A percentile compares a stretch with the other conserved stretches of the same genome.
Evolutionary conservation across 2,329 filamentous ascomycete species (phyloP).

Genomic region (Arthroderma sp.): DNA sequence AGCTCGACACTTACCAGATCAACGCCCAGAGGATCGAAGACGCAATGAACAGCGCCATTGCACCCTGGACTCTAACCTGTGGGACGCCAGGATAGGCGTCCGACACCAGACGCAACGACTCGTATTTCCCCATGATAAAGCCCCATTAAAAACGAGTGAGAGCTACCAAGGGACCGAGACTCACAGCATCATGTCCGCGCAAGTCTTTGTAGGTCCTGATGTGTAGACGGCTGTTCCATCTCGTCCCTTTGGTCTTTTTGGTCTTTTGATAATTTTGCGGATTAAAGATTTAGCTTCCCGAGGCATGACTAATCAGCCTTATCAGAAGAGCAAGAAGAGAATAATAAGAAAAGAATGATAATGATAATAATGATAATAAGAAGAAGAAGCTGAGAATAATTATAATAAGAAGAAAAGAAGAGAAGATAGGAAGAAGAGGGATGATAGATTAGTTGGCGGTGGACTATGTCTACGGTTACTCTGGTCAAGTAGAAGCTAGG

Average conservation of each 20-base stretch:
- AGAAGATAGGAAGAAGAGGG: too few relatives aligned
- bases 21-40: conserved; percentile 39
- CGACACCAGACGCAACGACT: conserved; percentile 35
- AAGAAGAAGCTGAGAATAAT: too few relatives aligned
- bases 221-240: not conserved
- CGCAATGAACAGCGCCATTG: conserved; percentile 39
- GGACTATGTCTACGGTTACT: too few relatives aligned
- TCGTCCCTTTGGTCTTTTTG: not conserved
- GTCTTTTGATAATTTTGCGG: not conserved
- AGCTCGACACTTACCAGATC: conserved; percentile 32
- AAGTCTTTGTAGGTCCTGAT: not conserved
- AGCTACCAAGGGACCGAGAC: not conserved
- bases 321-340: not conserved
- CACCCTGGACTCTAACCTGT: conserved; percentile 37
- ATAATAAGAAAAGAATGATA: not conserved
- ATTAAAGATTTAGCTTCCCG: conserved; percentile 1
- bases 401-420: too few relatives aligned
- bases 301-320: not conserved
- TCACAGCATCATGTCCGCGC: not conserved
- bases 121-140: conserved; percentile 30
- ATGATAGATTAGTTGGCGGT: too few relatives aligned
- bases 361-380: not conserved
- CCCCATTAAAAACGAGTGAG: not conserved
- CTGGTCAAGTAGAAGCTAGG: too few relatives aligned
- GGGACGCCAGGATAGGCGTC: conserved; percentile 37